Base-by-base conservation (phyloP, 2,329 filamentous ascomycete genomes). In the Cercospora zeae-maydis region DNA sequence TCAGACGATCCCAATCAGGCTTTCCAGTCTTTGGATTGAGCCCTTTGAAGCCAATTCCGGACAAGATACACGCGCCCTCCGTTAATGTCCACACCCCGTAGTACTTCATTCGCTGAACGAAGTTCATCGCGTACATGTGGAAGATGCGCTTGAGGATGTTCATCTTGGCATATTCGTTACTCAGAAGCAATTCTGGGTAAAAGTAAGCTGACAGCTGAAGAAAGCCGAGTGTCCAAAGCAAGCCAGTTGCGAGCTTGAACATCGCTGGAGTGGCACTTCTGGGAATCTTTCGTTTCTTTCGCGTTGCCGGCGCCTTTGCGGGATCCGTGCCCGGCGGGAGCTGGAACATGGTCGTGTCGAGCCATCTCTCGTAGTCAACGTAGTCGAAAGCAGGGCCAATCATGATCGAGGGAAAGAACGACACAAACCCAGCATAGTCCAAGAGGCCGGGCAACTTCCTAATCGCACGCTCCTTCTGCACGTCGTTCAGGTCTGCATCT, bases 51-150 rank as follows among this genome's bases (percentile, higher is more conserved):
- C 95, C 95, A 68, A 99, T 85, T 4, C 95, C 95, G 8, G 92
- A 88, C 16, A 99, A 84, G 66, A 99, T 97, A 74, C 95, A 99
- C 16, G 93, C 88, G 16, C 95, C 95, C 77, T 99, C 95, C 0
- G 93, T 93, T 69, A 99, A 78, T 39, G 86, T 88, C 95, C 95
- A 99, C 4, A 96, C 92, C 36, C 92, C 95, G 72, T 99, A 99
- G 79, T 97, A 99, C 79, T 99, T 99, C 72, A 91, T 86, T 21
- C 95, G 87, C 4, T 89, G 83, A 1, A 90, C 89, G 49, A 98
- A 82, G 59, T 88, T 91, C 56, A 96, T 84, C 84, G 96, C 89
- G 75, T 98, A 88, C 62, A 98, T 80, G 65, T 89, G 83, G 81
- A 88, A 92, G 42, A 97, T 79, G 49, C 93, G 87, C 59, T 85